A percentile compares a stretch with the other conserved stretches of the same genome.
These are phyloP conservation scores for Lachnellula subtilissima DNA, from an alignment of 2,329 filamentous ascomycete genomes.

Conservation along the genomic window DNA sequence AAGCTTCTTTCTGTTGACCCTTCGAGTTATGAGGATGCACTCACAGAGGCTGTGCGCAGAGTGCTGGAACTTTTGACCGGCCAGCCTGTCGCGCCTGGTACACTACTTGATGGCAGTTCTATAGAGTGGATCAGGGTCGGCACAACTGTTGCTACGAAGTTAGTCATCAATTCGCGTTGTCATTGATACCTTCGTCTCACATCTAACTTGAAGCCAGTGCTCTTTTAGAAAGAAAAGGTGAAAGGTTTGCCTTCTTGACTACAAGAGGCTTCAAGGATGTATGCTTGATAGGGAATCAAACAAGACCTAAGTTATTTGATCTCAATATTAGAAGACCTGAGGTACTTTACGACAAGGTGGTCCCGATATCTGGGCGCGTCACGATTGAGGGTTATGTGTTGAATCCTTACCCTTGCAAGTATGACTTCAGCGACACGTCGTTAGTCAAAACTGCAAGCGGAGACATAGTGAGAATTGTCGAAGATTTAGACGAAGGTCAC, in stretches of 20 bases:
- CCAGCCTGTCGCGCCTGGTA: conserved; percentile 49
- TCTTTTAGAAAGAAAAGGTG: conserved; percentile 64
- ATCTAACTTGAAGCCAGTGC: conserved; percentile 68
- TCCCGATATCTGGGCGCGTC: background rate
- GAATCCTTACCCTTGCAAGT: background rate
- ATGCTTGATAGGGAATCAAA: conserved; percentile 61
- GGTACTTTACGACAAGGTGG: conserved; percentile 59
- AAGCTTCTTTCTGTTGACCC: conserved; percentile 72
- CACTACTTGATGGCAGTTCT: conserved; percentile 56
- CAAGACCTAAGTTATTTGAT: conserved; percentile 65
- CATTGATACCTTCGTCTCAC: background rate
- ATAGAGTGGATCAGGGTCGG: conserved; percentile 53
- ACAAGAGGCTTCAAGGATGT: conserved; percentile 61
- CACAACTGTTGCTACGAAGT: too few species aligned
- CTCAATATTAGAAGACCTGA: conserved; percentile 62
- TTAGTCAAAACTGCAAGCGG: too few species aligned
- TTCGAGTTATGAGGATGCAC: conserved; percentile 61
- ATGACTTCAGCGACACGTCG: too few species aligned
- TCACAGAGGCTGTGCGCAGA: conserved; percentile 58
- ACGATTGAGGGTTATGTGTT: background rate
- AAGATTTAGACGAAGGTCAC: too few species aligned
- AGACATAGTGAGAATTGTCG: too few species aligned
- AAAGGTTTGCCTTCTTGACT: conserved; percentile 63
- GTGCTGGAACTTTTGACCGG: conserved; percentile 55
- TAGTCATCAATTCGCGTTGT: too few species aligned